Evolutionary conservation across 2,329 filamentous ascomycete genomes (phyloP).

Genomic region (Alternaria incomplexa): DNA sequence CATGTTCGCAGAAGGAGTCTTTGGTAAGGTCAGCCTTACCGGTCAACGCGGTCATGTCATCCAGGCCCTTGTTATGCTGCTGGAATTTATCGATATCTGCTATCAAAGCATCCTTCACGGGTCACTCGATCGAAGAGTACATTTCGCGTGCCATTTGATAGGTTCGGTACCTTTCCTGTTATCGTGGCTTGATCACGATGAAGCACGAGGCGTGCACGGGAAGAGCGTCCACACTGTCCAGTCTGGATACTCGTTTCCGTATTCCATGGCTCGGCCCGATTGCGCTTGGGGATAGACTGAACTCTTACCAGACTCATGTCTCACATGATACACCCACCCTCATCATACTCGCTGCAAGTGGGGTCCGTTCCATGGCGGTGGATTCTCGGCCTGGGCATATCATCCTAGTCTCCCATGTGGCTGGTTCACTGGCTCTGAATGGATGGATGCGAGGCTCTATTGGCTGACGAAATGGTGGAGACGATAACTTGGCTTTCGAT

Average conservation of each 20-base stretch:
- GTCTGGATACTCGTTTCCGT: constrained; percentile 2
- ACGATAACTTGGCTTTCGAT: neutral
- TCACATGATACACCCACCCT: neutral
- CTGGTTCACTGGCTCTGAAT: neutral
- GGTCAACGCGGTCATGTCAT: neutral
- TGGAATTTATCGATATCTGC: neutral
- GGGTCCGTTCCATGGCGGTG: constrained; percentile 2
- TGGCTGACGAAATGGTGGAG: constrained; percentile 8
- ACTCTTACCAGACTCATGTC: neutral
- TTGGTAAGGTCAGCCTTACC: neutral
- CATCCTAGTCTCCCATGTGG: constrained; percentile 4
- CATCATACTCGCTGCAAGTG: neutral
- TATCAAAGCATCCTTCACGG: neutral
- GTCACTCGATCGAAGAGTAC: neutral
- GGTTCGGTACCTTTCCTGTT: neutral
- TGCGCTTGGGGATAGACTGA: neutral
- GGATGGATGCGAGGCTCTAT: constrained; percentile 1
- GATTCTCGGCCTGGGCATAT: neutral
- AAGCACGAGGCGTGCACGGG: neutral
- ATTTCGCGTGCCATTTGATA: neutral
- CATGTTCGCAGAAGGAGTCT: neutral
- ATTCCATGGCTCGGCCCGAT: constrained; percentile 16
- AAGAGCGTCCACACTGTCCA: neutral
- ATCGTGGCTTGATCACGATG: neutral
- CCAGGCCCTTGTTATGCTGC: neutral